Evolutionary conservation across 768 basidiomycete genomes (phyloP).

Genomic region (Tubosaeta brunneosetosa): DNA sequence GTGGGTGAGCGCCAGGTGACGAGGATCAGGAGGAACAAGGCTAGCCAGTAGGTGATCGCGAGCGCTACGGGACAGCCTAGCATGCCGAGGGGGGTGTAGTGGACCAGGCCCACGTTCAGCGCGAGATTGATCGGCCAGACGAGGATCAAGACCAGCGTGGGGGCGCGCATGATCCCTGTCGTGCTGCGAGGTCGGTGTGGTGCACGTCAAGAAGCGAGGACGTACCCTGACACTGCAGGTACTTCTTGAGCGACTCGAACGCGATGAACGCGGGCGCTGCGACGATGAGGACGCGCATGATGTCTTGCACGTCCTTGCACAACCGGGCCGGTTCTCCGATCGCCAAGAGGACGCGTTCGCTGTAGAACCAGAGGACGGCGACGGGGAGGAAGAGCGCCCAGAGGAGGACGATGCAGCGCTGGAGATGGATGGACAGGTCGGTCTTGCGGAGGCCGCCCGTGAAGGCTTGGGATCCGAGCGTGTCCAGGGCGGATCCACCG

Average conservation of each 20-base stretch:
- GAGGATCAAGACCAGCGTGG: slow-evolving; percentile 58
- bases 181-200: background rate
- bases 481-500: slow-evolving; percentile 75
- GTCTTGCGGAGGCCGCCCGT: slow-evolving; percentile 57
- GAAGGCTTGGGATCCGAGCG: slow-evolving; percentile 73
- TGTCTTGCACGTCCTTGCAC: slow-evolving; percentile 56
- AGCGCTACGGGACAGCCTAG: slow-evolving; percentile 65
- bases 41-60: slow-evolving; percentile 66
- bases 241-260: slow-evolving; percentile 75
- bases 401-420: slow-evolving; percentile 62
- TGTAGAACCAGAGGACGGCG: slow-evolving; percentile 57
- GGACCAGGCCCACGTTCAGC: slow-evolving; percentile 58
- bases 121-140: slow-evolving; percentile 63
- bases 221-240: slow-evolving; percentile 73
- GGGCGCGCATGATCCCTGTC: slow-evolving; percentile 69
- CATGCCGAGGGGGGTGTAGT: slow-evolving; percentile 57
- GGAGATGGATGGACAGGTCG: slow-evolving; percentile 67
- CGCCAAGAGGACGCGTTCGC: slow-evolving; percentile 55
- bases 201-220: background rate
- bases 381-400: slow-evolving; percentile 65
- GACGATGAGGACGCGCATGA: slow-evolving; percentile 58
- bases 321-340: slow-evolving; percentile 59
- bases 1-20: slow-evolving; percentile 46
- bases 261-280: slow-evolving; percentile 72
- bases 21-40: slow-evolving; percentile 51